Evolutionary conservation across 768 basidiomycete species (phyloP).

Genomic region (Exidia glandulosa): DNA sequence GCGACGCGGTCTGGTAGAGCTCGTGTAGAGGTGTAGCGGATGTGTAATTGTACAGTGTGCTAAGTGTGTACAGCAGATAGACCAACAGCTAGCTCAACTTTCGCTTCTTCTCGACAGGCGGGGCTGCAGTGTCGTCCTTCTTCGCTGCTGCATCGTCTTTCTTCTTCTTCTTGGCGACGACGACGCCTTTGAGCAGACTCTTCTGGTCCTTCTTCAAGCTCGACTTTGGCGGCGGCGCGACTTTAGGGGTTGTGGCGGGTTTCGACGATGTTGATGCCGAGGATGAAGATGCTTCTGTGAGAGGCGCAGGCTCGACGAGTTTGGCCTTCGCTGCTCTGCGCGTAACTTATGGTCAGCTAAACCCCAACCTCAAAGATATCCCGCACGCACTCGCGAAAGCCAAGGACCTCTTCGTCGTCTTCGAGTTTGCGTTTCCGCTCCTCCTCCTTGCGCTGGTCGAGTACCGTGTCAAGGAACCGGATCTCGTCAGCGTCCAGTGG

Average conservation of each 20-base stretch:
- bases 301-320: constrained; percentile 25
- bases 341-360: neutral
- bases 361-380: neutral
- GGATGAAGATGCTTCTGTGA: constrained; percentile 4
- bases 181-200: constrained; percentile 61
- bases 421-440: constrained; percentile 62
- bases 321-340: constrained; percentile 43
- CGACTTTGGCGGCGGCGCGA: constrained; percentile 8
- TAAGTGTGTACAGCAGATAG: neutral
- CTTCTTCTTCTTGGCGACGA: constrained; percentile 58
- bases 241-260: constrained; percentile 14
- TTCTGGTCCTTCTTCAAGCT: constrained; percentile 54
- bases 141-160: neutral
- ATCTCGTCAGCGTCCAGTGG: constrained; percentile 86
- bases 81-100: neutral
- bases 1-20: neutral
- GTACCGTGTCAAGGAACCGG: constrained; percentile 74
- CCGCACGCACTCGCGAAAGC: constrained; percentile 58
- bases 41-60: too few relatives aligned
- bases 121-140: neutral
- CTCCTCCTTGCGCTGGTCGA: constrained; percentile 64
- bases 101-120: neutral
- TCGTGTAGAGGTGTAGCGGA: neutral
- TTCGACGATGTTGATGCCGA: constrained; percentile 17
- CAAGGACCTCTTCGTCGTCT: constrained; percentile 70